Percentiles rank a stretch among this genome's conserved stretches.
Conservation (phyloP, 2,329 filamentous ascomycete species). For the Colletotrichum tropicicola region DNA sequence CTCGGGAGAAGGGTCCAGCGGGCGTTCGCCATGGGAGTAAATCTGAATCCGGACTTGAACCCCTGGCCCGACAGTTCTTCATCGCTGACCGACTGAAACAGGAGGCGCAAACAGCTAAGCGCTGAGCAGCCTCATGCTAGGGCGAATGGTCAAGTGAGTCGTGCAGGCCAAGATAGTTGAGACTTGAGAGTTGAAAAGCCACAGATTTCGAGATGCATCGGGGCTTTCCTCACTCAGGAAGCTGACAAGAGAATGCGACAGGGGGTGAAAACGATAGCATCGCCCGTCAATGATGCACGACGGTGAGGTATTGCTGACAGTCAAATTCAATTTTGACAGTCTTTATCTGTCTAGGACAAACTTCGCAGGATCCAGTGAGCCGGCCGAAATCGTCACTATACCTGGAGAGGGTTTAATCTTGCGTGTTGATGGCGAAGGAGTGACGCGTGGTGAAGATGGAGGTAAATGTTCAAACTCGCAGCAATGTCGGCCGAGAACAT, state of each 20-base stretch:
- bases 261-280: background rate
- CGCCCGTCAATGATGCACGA: no score
- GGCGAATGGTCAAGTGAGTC: background rate
- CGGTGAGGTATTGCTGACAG: no score
- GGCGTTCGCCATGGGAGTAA: background rate
- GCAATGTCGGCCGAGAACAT: background rate
- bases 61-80: background rate
- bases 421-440: no score
- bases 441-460: no score
- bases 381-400: no score
- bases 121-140: background rate
- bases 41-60: background rate
- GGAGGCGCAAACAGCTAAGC: background rate
- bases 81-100: background rate
- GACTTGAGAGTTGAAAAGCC: background rate
- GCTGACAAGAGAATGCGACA: background rate
- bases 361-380: no score
- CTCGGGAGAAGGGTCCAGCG: background rate
- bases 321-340: no score
- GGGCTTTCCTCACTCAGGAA: slow-evolving; percentile 14
- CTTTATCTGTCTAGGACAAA: no score
- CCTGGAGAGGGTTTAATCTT: no score
- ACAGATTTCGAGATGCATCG: slow-evolving; percentile 6
- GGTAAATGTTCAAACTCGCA: no score
- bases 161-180: no score